A percentile compares a stretch with the other conserved stretches of the same genome.
Evolutionary conservation across 1,284 basidiomycete species (phyloP).

Genomic region (Dichomitus squalens): DNA sequence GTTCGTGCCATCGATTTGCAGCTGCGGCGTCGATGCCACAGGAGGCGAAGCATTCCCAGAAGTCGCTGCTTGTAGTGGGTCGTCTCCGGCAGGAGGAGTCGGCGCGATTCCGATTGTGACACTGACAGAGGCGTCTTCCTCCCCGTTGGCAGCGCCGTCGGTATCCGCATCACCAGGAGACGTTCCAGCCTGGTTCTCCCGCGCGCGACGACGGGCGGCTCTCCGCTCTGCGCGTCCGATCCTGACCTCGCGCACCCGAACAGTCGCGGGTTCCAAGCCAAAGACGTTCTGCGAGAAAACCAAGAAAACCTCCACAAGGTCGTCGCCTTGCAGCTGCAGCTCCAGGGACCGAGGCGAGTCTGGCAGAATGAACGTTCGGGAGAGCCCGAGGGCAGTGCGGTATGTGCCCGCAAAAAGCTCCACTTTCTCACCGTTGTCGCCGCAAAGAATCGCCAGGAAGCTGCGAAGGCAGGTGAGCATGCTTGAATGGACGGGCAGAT

Average conservation of each 20-base stretch:
- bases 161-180: slow-evolving; percentile 40
- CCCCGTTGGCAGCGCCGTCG: slow-evolving; percentile 38
- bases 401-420: slow-evolving; percentile 88
- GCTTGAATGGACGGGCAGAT: neutral
- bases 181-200: slow-evolving; percentile 61
- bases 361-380: slow-evolving; percentile 85
- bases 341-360: slow-evolving; percentile 85
- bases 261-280: slow-evolving; percentile 86
- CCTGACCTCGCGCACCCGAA: slow-evolving; percentile 86
- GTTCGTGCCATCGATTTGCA: slow-evolving; percentile 21
- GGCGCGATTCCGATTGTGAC: slow-evolving; percentile 67
- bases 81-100: slow-evolving; percentile 29
- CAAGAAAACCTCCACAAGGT: slow-evolving; percentile 85
- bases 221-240: slow-evolving; percentile 84
- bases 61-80: slow-evolving; percentile 9
- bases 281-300: slow-evolving; percentile 90
- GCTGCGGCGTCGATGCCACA: slow-evolving; percentile 22
- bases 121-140: slow-evolving; percentile 65
- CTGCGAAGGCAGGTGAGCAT: slow-evolving; percentile 39
- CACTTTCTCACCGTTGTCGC: slow-evolving; percentile 91
- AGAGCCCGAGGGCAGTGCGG: slow-evolving; percentile 75
- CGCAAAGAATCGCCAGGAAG: slow-evolving; percentile 87
- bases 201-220: slow-evolving; percentile 74
- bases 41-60: slow-evolving; percentile 15
- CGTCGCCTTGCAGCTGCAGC: slow-evolving; percentile 87